Evolutionary conservation across 495 filamentous ascomycete genomes (phyloP).

Genomic region (Tuber calosporum): DNA sequence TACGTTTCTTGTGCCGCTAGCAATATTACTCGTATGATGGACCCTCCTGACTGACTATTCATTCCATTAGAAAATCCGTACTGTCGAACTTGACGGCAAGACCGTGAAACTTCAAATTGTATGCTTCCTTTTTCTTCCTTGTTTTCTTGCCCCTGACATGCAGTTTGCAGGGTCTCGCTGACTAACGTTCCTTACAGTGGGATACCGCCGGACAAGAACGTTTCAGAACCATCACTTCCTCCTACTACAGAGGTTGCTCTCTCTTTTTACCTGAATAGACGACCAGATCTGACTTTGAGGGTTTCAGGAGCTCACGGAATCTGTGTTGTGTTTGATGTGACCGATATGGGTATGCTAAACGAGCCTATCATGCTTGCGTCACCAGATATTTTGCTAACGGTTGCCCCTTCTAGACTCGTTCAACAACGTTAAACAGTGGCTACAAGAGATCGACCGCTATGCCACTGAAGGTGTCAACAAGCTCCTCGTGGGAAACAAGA

Average conservation of each 20-base stretch:
- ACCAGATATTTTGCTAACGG: conserved; percentile 5
- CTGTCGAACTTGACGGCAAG: conserved; percentile 98
- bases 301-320: conserved; percentile 73
- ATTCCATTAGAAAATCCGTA: conserved; percentile 84
- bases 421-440: conserved; percentile 99
- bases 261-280: background rate
- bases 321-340: conserved; percentile 99
- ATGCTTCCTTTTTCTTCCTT: conserved; percentile 43
- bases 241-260: conserved; percentile 77
- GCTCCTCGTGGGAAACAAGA: conserved; percentile 98
- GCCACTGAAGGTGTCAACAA: conserved; percentile 99
- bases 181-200: conserved; percentile 57
- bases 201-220: conserved; percentile 98
- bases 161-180: conserved; percentile 8
- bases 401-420: conserved; percentile 61
- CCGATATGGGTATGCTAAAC: conserved; percentile 63
- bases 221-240: conserved; percentile 98
- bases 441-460: conserved; percentile 98
- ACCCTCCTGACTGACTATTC: conserved; percentile 27
- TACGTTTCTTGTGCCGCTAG: background rate
- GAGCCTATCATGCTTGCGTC: conserved; percentile 11
- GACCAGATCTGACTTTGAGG: conserved; percentile 19
- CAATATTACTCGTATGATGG: conserved; percentile 5
- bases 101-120: conserved; percentile 99
- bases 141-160: conserved; percentile 2